Evolutionary conservation across 2,329 filamentous ascomycete genomes (phyloP).

Genomic region (Stachybotrys elegans): DNA sequence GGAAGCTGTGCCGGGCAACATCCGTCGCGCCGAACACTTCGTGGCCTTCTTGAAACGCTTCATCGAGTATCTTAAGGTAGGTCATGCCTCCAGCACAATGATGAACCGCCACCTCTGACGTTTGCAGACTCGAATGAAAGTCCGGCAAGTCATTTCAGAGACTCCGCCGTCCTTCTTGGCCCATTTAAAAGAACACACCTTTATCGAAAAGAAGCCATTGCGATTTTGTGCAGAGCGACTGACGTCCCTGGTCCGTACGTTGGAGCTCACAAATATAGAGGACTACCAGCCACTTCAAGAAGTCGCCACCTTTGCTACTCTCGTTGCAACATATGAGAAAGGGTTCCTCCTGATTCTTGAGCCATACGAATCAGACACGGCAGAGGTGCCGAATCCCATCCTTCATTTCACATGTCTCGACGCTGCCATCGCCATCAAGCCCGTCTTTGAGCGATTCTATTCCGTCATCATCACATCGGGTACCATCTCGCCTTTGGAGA

Average conservation of each 20-base stretch:
- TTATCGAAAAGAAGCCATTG: conserved; percentile 93
- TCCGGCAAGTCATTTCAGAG: conserved; percentile 94
- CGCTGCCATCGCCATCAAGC: conserved; percentile 95
- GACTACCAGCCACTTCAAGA: conserved; percentile 96
- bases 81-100: not conserved
- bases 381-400: conserved; percentile 94
- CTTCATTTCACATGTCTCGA: conserved; percentile 95
- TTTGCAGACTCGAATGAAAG: conserved; percentile 88
- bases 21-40: conserved; percentile 92
- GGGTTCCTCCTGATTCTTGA: conserved; percentile 96
- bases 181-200: conserved; percentile 91
- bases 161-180: conserved; percentile 90
- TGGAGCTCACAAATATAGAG: conserved; percentile 96
- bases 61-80: conserved; percentile 86
- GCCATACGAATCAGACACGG: conserved; percentile 91
- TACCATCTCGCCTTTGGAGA: conserved; percentile 93
- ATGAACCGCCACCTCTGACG: not conserved
- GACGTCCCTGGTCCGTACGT: conserved; percentile 87
- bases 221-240: conserved; percentile 92
- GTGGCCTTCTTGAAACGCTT: conserved; percentile 92
- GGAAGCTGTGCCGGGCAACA: conserved; percentile 95
- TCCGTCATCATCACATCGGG: conserved; percentile 98
- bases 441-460: conserved; percentile 94
- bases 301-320: conserved; percentile 93
- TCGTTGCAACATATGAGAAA: conserved; percentile 94